phyloP scores from a whole-genome alignment of 1,139 yeast species.

The Pichia norvegensis region DNA sequence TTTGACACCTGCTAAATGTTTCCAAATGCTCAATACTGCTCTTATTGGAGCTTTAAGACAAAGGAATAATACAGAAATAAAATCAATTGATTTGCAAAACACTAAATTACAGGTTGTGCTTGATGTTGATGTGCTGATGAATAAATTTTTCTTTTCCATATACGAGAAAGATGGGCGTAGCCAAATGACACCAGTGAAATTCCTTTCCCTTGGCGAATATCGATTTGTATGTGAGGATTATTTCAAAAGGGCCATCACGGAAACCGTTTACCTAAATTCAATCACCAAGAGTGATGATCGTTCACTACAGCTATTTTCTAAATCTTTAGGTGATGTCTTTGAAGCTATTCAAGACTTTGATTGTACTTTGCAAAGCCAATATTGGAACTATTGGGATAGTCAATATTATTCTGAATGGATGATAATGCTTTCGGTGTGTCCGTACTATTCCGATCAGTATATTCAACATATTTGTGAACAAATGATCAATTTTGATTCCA shows the following conservation, averaged over 20 bases:
- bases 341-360: slow-evolving; percentile 21
- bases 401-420: slow-evolving; percentile 29
- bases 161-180: slow-evolving; percentile 27
- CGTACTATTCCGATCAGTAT: slow-evolving; percentile 53
- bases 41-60: slow-evolving; percentile 53
- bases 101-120: slow-evolving; percentile 46
- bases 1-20: slow-evolving; percentile 32
- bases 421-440: slow-evolving; percentile 52
- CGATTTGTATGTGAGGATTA: slow-evolving; percentile 29
- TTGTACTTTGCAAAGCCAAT: slow-evolving; percentile 14
- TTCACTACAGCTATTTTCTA: slow-evolving; percentile 6
- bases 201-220: slow-evolving; percentile 23
- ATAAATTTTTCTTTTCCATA: slow-evolving; percentile 39
- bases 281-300: slow-evolving; percentile 6
- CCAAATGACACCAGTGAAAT: slow-evolving; percentile 48
- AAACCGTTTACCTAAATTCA: slow-evolving; percentile 31
- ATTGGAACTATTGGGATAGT: slow-evolving; percentile 22
- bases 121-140: slow-evolving; percentile 45
- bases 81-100: slow-evolving; percentile 43
- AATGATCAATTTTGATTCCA: slow-evolving; percentile 46
- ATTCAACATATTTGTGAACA: slow-evolving; percentile 56
- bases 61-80: slow-evolving; percentile 36
- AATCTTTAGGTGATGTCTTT: slow-evolving; percentile 20
- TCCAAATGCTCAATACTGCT: slow-evolving; percentile 50
- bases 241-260: slow-evolving; percentile 38